These are phyloP conservation scores for Batrachochytrium dendrobatidis DNA, from an alignment of 371 early-diverging fungal genomes.

Conservation along the genomic window DNA sequence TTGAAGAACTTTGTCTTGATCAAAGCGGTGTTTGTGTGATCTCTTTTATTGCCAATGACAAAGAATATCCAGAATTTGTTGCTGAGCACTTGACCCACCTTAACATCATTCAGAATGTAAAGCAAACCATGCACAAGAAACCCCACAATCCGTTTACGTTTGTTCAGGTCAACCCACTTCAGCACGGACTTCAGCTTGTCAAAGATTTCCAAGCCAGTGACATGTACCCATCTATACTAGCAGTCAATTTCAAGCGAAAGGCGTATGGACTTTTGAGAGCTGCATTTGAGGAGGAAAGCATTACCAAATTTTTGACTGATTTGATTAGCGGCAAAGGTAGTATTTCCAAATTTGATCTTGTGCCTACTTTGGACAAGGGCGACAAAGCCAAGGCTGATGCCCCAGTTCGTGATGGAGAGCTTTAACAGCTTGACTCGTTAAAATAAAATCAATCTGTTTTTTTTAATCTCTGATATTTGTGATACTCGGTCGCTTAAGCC, in stretches of 20 bases:
- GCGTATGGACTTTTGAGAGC: slow-evolving; percentile 63
- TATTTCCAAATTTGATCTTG: no score
- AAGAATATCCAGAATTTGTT: slow-evolving; percentile 50
- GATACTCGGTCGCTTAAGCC: no score
- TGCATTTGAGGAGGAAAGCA: slow-evolving; percentile 54
- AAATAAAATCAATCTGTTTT: no score
- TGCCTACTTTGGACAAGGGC: no score
- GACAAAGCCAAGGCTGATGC: no score
- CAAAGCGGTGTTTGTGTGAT: slow-evolving; percentile 51
- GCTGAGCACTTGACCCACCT: slow-evolving; percentile 47
- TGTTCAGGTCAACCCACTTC: slow-evolving; percentile 60
- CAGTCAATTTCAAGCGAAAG: slow-evolving; percentile 47
- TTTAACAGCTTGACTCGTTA: no score
- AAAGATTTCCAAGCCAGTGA: slow-evolving; percentile 58
- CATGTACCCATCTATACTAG: slow-evolving; percentile 60
- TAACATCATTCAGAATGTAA: slow-evolving; percentile 31
- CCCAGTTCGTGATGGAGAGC: no score
- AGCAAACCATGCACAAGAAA: slow-evolving; percentile 20
- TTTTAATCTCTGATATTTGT: no score
- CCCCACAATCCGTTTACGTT: slow-evolving; percentile 33
- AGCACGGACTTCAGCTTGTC: slow-evolving; percentile 45
- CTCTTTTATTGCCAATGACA: slow-evolving; percentile 54
- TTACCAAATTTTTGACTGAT: slow-evolving; percentile 37
- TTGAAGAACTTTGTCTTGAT: slow-evolving; percentile 42
- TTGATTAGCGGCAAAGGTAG: slow-evolving; percentile 16